phyloP scores from a whole-genome alignment of 768 basidiomycete species.

The Tricholoma furcatifolium region DNA sequence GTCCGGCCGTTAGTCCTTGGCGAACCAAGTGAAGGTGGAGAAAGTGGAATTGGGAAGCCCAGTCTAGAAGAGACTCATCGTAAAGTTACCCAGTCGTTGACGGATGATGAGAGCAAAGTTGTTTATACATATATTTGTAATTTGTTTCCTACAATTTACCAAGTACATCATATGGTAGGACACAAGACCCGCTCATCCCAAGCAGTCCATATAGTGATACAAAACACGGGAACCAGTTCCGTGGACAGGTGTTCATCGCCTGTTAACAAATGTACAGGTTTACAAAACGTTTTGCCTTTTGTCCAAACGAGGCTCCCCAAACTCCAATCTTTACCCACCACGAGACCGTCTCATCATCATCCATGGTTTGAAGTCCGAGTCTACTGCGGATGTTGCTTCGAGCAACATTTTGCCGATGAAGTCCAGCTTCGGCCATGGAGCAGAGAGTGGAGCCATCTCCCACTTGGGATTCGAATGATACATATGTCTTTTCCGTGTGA shows the following conservation, averaged over 20 bases:
- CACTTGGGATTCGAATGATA: conserved; percentile 27
- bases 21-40: conserved; percentile 11
- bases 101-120: conserved; percentile 16
- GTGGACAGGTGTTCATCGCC: neutral
- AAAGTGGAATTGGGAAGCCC: conserved; percentile 25
- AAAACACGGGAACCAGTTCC: neutral
- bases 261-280: conserved; percentile 13
- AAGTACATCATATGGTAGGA: neutral
- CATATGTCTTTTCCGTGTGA: conserved; percentile 33
- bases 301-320: conserved; percentile 19
- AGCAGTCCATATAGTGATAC: neutral
- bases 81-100: conserved; percentile 8
- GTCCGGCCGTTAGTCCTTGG: conserved; percentile 13
- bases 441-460: conserved; percentile 25
- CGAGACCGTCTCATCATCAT: conserved; percentile 3
- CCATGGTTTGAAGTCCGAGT: neutral
- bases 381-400: neutral
- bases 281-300: conserved; percentile 20
- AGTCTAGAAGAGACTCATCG: conserved; percentile 38
- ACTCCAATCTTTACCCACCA: conserved; percentile 18
- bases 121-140: conserved; percentile 12
- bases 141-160: neutral
- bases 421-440: conserved; percentile 21
- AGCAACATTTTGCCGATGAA: conserved; percentile 18
- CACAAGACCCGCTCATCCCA: neutral